Conservation (phyloP, 2,329 filamentous ascomycete genomes). For the Byssochlamys sp. region DNA sequence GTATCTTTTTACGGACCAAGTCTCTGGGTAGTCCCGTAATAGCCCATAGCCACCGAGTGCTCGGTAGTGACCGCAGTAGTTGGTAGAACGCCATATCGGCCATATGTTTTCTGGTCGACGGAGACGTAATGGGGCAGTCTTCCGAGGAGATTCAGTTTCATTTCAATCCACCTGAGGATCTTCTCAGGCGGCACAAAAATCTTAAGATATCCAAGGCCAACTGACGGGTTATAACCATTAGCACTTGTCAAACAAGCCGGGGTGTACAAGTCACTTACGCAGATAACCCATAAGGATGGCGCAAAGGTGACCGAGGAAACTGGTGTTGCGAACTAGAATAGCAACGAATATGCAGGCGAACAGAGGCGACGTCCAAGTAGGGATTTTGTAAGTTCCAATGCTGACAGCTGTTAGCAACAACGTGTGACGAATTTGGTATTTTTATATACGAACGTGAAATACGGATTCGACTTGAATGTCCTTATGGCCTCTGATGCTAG, state of each 20-base stretch:
- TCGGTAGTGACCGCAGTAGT: slow-evolving; percentile 32
- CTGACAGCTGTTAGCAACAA: slow-evolving; percentile 22
- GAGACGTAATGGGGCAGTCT: slow-evolving; percentile 85
- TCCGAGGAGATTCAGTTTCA: slow-evolving; percentile 73
- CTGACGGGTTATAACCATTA: slow-evolving; percentile 33
- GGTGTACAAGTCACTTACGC: slow-evolving; percentile 47
- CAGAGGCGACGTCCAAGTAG: slow-evolving; percentile 87
- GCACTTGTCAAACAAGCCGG: background rate
- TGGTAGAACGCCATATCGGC: slow-evolving; percentile 80
- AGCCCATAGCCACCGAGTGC: slow-evolving; percentile 43
- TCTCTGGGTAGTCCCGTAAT: slow-evolving; percentile 55
- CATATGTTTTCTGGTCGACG: slow-evolving; percentile 91
- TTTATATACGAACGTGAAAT: slow-evolving; percentile 43
- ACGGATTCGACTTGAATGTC: slow-evolving; percentile 70
- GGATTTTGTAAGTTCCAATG: slow-evolving; percentile 59
- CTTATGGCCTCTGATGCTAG: slow-evolving; percentile 77
- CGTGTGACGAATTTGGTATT: background rate
- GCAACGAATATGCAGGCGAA: slow-evolving; percentile 63
- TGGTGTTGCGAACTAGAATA: slow-evolving; percentile 69
- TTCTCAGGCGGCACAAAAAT: slow-evolving; percentile 83
- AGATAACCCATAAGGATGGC: slow-evolving; percentile 77
- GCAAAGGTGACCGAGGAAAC: slow-evolving; percentile 76
- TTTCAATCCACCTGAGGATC: slow-evolving; percentile 77
- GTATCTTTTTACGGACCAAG: slow-evolving; percentile 52
- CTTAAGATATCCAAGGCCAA: slow-evolving; percentile 78